Base-by-base conservation (phyloP, 164 flowering plant species). In the Macadamia integrifolia region DNA sequence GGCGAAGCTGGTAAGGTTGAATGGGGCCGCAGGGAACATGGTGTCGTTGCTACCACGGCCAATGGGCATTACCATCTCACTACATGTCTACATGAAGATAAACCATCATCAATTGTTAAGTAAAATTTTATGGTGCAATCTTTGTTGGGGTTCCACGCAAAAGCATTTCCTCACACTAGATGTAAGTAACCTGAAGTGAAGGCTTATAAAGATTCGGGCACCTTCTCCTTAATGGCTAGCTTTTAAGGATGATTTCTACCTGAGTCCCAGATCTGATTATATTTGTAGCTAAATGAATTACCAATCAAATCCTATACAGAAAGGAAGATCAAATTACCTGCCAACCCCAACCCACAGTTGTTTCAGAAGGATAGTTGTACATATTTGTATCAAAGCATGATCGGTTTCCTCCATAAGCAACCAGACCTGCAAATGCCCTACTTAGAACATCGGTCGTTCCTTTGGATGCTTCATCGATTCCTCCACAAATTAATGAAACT, bases 41-140 rank as follows among this genome's bases (percentile, higher is more conserved):
- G 87, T 79, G 13, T 76, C 80, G 5, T 85, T 78, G 43, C 44
- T 32, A 6, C 72, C 81, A 30, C 67, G 66, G 2, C 83, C 89
- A 11, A 87, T 78, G 8, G 88, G 90, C 35, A 83, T 78, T 67
- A 83, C 87, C 69, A 89, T 73, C 62, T 89, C 95, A 60, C 83
- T 87, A 60, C 95, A 87, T 43, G 73, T 69, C 91, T 87, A 23
- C 23, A 23, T 23, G 23, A 23, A 23, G 23, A 23, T 23, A 23
- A 23, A 23, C 23, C 23, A 23, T 23, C 23, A 23, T 23, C 23
- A 23, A 23, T 23, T 23, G 23, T 23, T 23, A 23, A 23, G 23
- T 23, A 23, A 23, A 23, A 23, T 23, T 23, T 23, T 23, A 23
- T 23, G 23, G 23, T 23, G 23, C 23, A 23, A 23, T 23, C 23